These are phyloP conservation scores for Acacia melanoxylon DNA, from an alignment of 306 rosid species.

Conservation along the genomic window DNA sequence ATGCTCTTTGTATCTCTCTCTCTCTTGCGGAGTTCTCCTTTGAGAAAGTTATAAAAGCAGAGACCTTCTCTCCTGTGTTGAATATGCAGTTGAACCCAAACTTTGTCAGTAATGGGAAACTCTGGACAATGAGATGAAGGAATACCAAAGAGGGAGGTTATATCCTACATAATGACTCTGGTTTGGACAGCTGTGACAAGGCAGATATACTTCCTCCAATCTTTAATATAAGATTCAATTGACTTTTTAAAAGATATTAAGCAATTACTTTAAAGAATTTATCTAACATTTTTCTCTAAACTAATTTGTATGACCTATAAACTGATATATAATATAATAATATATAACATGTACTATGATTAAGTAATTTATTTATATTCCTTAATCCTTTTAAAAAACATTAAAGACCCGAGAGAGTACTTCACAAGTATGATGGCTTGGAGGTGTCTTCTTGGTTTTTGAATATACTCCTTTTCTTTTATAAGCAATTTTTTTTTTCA, in stretches of 20 bases:
- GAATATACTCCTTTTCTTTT: not conserved
- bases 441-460: constrained; percentile 67
- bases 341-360: too few relatives aligned
- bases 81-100: constrained; percentile 52
- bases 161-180: constrained; percentile 58
- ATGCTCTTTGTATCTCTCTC: constrained; percentile 42
- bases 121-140: constrained; percentile 49
- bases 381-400: too few relatives aligned
- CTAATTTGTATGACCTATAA: too few relatives aligned
- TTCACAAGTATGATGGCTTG: constrained; percentile 41
- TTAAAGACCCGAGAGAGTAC: too few relatives aligned
- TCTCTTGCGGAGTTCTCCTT: constrained; percentile 54
- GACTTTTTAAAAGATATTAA: too few relatives aligned
- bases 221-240: too few relatives aligned
- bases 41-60: constrained; percentile 49
- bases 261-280: too few relatives aligned
- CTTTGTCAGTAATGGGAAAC: constrained; percentile 46
- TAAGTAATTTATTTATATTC: too few relatives aligned
- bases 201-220: constrained; percentile 41
- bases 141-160: constrained; percentile 44
- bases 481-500: too few relatives aligned
- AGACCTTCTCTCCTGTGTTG: constrained; percentile 49
- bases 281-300: too few relatives aligned
- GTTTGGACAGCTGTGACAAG: constrained; percentile 61
- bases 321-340: too few relatives aligned